Conservation (phyloP, 495 filamentous ascomycete species). For the Talaromyces trachyspermus region DNA sequence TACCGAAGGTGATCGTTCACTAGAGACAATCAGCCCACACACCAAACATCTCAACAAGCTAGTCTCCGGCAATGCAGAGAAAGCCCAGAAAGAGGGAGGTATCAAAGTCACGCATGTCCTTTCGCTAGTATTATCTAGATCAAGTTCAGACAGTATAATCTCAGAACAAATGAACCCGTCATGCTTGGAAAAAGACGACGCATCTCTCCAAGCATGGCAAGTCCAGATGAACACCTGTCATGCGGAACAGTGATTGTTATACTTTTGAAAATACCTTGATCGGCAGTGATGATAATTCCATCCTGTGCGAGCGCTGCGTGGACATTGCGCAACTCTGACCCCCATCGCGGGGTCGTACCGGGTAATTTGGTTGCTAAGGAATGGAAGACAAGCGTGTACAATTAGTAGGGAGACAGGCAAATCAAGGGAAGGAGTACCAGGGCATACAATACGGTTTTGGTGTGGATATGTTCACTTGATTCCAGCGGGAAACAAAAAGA, state of each 20-base stretch:
- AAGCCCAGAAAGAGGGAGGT: constrained; percentile 22
- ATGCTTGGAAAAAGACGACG: constrained; percentile 4
- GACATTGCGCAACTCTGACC: constrained; percentile 7
- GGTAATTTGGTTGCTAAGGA: not conserved
- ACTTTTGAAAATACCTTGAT: constrained; percentile 53
- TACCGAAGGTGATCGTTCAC: too few relatives aligned
- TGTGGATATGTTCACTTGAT: too few relatives aligned
- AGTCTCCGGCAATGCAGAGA: constrained; percentile 7
- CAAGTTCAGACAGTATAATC: constrained; percentile 69
- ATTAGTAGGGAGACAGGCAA: too few relatives aligned
- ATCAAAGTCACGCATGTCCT: constrained; percentile 64
- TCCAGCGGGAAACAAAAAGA: too few relatives aligned
- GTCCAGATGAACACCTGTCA: constrained; percentile 50
- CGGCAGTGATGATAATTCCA: constrained; percentile 14
- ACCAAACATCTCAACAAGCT: constrained; percentile 1
- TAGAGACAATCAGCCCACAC: constrained; percentile 17
- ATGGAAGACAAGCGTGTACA: too few relatives aligned
- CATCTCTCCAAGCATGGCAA: constrained; percentile 2
- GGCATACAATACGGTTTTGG: too few relatives aligned
- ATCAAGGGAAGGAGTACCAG: too few relatives aligned
- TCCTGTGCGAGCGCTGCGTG: constrained; percentile 1
- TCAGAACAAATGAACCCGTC: constrained; percentile 42
- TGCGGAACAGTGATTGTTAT: constrained; percentile 47
- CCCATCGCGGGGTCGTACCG: constrained; percentile 8
- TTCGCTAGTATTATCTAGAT: constrained; percentile 82